These are phyloP conservation scores for Phoenix roebelenii DNA, from an alignment of 176 grass and related monocot genomes.

Conservation along the genomic window DNA sequence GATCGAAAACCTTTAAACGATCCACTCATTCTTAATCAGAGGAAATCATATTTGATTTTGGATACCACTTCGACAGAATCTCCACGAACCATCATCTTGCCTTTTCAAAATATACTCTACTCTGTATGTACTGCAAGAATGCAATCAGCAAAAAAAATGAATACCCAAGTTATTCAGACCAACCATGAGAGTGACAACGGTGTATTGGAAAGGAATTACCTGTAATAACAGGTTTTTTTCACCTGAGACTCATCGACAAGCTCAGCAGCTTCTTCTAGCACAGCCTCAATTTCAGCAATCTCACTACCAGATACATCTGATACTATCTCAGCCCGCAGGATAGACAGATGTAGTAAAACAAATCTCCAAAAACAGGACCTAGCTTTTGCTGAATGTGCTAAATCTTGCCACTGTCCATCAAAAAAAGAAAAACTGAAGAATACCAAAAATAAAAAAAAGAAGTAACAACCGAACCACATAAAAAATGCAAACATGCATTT, in stretches of 20 bases:
- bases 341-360: constrained; percentile 59
- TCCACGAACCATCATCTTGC: constrained; percentile 74
- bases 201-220: constrained; percentile 8
- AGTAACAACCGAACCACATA: constrained; percentile 12
- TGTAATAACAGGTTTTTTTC: constrained; percentile 85
- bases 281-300: constrained; percentile 65
- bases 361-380: constrained; percentile 79
- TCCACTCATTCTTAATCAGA: not conserved
- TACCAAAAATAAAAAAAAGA: not conserved
- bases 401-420: constrained; percentile 61
- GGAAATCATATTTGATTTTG: constrained; percentile 37
- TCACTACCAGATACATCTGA: constrained; percentile 40
- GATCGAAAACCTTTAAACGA: no score
- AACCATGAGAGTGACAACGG: no score
- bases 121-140: constrained; percentile 65
- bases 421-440: not conserved
- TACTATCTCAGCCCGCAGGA: constrained; percentile 65
- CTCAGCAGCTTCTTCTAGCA: constrained; percentile 93
- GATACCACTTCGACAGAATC: constrained; percentile 46
- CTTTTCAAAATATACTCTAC: constrained; percentile 65
- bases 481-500: constrained; percentile 12
- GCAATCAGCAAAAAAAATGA: constrained; percentile 2
- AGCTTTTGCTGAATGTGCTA: constrained; percentile 53
- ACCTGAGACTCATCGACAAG: constrained; percentile 64
- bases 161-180: not conserved